A percentile compares a stretch with the other conserved stretches of the same genome.
phyloP scores from a whole-genome alignment of 108 stramenopile species.

The Skeletonema tropicum region DNA sequence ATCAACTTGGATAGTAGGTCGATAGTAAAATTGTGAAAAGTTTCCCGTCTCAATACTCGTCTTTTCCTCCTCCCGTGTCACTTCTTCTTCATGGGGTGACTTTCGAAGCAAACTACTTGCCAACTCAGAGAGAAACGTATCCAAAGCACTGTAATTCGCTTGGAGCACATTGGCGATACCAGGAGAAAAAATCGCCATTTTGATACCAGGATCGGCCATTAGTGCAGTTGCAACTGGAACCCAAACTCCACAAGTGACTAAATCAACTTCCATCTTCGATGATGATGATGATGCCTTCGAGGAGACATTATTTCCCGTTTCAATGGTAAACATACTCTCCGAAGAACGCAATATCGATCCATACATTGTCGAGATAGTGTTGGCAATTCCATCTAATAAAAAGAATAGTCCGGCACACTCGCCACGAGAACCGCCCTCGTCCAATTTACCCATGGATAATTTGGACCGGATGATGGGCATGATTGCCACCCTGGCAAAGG shows the following conservation, averaged over 20 bases:
- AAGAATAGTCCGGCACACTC: conserved; percentile 82
- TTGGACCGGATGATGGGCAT: conserved; percentile 88
- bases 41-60: conserved; percentile 24
- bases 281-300: too few relatives aligned
- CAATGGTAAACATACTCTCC: conserved; percentile 68
- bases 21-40: conserved; percentile 62
- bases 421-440: conserved; percentile 88
- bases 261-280: conserved; percentile 66
- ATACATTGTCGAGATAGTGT: conserved; percentile 58
- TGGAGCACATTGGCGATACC: conserved; percentile 90
- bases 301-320: too few relatives aligned
- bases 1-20: conserved; percentile 41
- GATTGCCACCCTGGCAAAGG: conserved; percentile 86
- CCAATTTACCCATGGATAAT: conserved; percentile 85
- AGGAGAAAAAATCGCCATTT: conserved; percentile 90
- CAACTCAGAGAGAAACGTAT: conserved; percentile 75
- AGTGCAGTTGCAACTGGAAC: conserved; percentile 86
- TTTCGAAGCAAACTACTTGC: conserved; percentile 57
- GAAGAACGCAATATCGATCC: conserved; percentile 66
- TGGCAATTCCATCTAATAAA: conserved; percentile 76
- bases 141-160: conserved; percentile 79
- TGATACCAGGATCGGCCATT: conserved; percentile 87
- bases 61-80: conserved; percentile 6
- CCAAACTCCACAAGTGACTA: conserved; percentile 88
- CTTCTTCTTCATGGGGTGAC: background rate